Percentiles rank a stretch among this genome's conserved stretches.
Conservation (phyloP, 495 filamentous ascomycete species). For the Tetracladium marchalianum region DNA sequence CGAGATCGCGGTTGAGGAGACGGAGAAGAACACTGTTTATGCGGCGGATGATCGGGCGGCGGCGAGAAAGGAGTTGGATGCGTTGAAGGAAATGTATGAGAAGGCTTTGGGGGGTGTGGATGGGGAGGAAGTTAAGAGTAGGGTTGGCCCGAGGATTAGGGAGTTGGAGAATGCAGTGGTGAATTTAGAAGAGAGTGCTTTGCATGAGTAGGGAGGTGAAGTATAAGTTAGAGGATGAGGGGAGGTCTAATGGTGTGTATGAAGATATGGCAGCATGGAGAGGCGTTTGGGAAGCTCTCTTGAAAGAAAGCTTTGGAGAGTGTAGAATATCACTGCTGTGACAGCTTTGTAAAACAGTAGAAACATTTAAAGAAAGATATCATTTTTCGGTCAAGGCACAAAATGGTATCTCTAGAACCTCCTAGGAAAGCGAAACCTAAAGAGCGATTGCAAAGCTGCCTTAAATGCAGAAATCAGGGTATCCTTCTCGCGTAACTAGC, state of each 20-base stretch:
- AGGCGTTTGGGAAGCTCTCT: neutral
- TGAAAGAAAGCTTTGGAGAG: neutral
- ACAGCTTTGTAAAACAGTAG: neutral
- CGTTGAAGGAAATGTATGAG: constrained; percentile 36
- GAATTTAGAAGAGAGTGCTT: constrained; percentile 36
- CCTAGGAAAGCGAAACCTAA: no score
- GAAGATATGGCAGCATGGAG: neutral
- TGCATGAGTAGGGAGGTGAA: constrained; percentile 6
- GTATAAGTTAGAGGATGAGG: constrained; percentile 8
- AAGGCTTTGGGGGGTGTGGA: constrained; percentile 26
- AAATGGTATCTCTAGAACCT: no score
- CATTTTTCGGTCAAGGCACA: no score
- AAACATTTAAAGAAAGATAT: neutral
- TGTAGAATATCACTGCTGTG: neutral
- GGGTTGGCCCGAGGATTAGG: constrained; percentile 38
- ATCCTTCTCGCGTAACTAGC: no score
- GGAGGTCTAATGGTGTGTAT: neutral
- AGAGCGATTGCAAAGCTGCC: no score
- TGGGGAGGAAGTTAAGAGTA: constrained; percentile 37
- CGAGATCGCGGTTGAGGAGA: constrained; percentile 47
- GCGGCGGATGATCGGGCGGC: constrained; percentile 42
- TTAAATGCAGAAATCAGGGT: no score
- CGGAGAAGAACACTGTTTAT: constrained; percentile 42
- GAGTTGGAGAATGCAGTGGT: constrained; percentile 42
- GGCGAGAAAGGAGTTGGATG: constrained; percentile 38